phyloP scores from a whole-genome alignment of 208 protist species.

The Porcisia hertigi region DNA sequence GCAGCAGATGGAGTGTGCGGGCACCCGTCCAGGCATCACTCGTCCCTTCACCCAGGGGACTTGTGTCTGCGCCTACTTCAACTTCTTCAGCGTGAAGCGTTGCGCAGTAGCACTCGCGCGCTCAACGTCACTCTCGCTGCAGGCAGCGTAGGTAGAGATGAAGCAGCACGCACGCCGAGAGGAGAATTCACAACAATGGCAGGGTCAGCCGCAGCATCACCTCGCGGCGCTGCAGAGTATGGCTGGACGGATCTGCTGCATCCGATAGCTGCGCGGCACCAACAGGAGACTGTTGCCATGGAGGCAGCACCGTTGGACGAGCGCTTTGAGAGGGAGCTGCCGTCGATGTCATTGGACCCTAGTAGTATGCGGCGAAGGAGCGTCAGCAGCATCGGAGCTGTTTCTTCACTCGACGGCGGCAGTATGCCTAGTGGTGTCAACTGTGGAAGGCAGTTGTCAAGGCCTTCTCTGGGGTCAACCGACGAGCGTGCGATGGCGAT shows the following conservation, averaged over 20 bases:
- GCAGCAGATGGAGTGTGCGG: background rate
- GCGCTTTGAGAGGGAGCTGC: background rate
- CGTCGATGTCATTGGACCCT: background rate
- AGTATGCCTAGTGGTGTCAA: background rate
- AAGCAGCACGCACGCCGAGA: background rate
- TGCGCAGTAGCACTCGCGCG: constrained; percentile 5
- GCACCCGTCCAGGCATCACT: background rate
- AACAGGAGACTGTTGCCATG: constrained; percentile 4
- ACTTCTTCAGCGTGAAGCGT: constrained; percentile 19
- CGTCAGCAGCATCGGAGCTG: background rate
- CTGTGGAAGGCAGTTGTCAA: background rate
- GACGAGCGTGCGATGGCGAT: background rate
- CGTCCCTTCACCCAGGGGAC: background rate
- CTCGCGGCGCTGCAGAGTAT: background rate
- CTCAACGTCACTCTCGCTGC: constrained; percentile 18
- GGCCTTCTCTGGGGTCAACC: too few relatives aligned
- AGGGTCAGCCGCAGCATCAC: background rate
- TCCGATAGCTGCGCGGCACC: constrained; percentile 4
- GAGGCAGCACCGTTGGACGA: background rate
- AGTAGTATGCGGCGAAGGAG: background rate
- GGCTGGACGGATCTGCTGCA: constrained; percentile 9
- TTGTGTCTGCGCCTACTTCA: constrained; percentile 22
- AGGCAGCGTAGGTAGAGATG: background rate
- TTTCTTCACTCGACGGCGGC: background rate
- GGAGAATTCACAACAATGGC: background rate